phyloP scores from a whole-genome alignment of 202 grass and related monocot genomes.

The Saccharum hybrid region DNA sequence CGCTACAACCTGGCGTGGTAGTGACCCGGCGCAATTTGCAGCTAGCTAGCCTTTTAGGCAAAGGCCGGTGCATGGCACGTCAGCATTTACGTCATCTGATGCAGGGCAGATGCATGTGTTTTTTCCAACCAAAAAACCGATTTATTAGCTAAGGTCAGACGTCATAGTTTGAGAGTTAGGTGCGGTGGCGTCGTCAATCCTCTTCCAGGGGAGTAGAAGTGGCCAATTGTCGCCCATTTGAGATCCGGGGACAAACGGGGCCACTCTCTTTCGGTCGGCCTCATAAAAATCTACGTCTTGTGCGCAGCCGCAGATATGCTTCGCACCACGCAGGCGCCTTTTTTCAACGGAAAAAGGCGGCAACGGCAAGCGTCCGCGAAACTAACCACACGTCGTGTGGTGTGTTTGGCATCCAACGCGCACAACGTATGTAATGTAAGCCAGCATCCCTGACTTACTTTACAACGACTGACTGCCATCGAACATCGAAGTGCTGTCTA shows the following conservation, averaged over 20 bases:
- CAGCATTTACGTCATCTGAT: constrained; percentile 12
- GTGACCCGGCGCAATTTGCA: no score
- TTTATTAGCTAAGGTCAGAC: background rate
- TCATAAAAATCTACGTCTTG: background rate
- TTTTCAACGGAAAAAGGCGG: background rate
- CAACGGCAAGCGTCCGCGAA: background rate
- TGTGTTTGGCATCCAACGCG: background rate
- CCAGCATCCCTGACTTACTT: background rate
- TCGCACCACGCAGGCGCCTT: background rate
- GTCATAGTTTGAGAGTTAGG: background rate
- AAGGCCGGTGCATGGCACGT: background rate
- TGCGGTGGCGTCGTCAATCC: constrained; percentile 23
- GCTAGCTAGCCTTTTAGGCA: no score
- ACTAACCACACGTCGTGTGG: constrained; percentile 11
- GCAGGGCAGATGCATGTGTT: background rate
- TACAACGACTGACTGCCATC: background rate
- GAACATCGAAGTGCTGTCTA: background rate
- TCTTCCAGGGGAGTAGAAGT: background rate
- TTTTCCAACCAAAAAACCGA: background rate
- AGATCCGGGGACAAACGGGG: background rate
- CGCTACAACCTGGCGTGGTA: no score
- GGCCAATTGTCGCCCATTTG: constrained; percentile 12
- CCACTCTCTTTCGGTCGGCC: background rate
- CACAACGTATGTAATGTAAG: background rate
- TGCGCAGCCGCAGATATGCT: background rate